Evolutionary conservation across 805 yeast genomes (phyloP).

Genomic region (Wickerhamomyces tratensis): DNA sequence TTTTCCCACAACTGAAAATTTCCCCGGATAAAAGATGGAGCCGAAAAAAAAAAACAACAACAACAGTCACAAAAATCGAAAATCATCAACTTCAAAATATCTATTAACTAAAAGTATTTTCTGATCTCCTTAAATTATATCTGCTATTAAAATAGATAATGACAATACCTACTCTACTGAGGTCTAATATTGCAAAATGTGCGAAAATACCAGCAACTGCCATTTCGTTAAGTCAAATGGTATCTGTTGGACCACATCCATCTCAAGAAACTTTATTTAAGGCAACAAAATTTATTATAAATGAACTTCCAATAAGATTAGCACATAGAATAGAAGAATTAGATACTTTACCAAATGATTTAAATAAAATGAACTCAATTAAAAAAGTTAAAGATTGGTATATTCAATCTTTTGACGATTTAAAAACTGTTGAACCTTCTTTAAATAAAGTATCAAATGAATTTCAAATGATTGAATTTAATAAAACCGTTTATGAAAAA

Average conservation of each 20-base stretch:
- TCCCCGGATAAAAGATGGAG: too few species aligned
- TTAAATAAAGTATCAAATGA: slow-evolving; percentile 2
- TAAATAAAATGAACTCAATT: slow-evolving; percentile 66
- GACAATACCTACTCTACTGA: slow-evolving; percentile 5
- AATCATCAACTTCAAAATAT: too few species aligned
- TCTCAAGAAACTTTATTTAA: slow-evolving; percentile 69
- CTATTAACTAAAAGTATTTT: too few species aligned
- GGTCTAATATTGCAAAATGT: slow-evolving; percentile 27
- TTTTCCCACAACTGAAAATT: too few species aligned
- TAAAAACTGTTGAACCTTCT: slow-evolving; percentile 26
- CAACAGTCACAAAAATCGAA: too few species aligned
- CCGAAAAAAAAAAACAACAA: too few species aligned
- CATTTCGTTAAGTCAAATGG: slow-evolving; percentile 81
- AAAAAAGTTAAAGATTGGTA: slow-evolving; percentile 79
- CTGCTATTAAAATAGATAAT: too few species aligned
- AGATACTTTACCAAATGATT: slow-evolving; percentile 69
- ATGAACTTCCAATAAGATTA: slow-evolving; percentile 78
- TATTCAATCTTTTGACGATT: slow-evolving; percentile 80
- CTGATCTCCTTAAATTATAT: too few species aligned
- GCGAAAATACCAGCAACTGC: slow-evolving; percentile 77
- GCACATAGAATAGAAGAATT: slow-evolving; percentile 82
- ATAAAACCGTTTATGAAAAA: slow-evolving; percentile 53
- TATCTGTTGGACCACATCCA: slow-evolving; percentile 77
- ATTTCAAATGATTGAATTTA: slow-evolving; percentile 48
- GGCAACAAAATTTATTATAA: slow-evolving; percentile 77